Base-by-base conservation (phyloP, 2,329 filamentous ascomycete genomes). In the Botryosphaeria dothidea region DNA sequence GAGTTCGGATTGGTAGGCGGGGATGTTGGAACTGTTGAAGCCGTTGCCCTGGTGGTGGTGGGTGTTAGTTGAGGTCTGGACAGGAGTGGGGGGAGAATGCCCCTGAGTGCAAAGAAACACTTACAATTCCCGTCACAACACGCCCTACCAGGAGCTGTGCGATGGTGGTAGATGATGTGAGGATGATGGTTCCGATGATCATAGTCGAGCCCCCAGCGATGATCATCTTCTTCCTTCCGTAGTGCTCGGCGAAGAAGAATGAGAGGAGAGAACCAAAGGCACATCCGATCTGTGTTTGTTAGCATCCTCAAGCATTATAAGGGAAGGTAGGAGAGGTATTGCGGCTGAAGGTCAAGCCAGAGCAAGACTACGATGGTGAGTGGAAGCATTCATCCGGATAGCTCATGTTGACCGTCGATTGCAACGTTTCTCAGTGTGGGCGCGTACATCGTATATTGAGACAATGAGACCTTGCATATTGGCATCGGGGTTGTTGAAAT, bases 21-120 rank as follows among this genome's bases (percentile, higher is more conserved):
- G 78, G 25, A 80, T 78, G 2, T 75, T 79, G 1, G 75, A 74
- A 2, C 75, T 77, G 67, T 79, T 74, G 68, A 78, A 75, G 1
- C 67, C 67, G 23, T 67, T 68, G 8, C 67, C 67, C 49, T 46
- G 21, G 48, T 21, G 17, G 43, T 41, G 21, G 48, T 21, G 17
- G 43, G 19, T 15, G 3, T 41, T 17, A 41, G 38, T 41, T 5
- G 11, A 41, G 15, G 17, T 41, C 38, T 13, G 3, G 21, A 13
- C 5, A 27, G 27, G n/a, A 19, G 4, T 27, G 8, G 13, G 17
- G 15, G 19, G 21, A 27, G 36, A 29, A 34, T 17, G 15, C 1
- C 6, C 13, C 21, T 25, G 21, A 1, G 11, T 17, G 17, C 11
- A n/a, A 3, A 2, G 21, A 45, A 4, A 70, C 70, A 58, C 74